Conservation (phyloP, 1,139 yeast genomes). For the Kurtzmaniella natalensis region DNA sequence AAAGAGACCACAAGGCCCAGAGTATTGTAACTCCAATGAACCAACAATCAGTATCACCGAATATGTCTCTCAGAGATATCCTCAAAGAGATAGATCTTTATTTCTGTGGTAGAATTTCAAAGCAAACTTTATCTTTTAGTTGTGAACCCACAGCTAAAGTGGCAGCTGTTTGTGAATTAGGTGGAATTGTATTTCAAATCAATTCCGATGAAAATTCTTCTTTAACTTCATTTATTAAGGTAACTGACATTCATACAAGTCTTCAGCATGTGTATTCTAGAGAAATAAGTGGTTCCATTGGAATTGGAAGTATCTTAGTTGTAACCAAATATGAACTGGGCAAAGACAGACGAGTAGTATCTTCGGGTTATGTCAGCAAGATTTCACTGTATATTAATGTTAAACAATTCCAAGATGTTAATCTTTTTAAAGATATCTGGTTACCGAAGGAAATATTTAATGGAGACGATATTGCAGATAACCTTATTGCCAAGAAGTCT, state of each 20-base stretch:
- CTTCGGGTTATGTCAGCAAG: slow-evolving; percentile 53
- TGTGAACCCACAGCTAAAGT: slow-evolving; percentile 95
- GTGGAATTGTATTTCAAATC: slow-evolving; percentile 56
- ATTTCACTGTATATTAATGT: slow-evolving; percentile 66
- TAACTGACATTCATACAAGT: slow-evolving; percentile 58
- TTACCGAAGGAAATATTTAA: slow-evolving; percentile 34
- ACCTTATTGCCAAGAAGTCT: background rate
- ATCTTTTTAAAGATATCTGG: slow-evolving; percentile 85
- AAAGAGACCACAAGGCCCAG: too few species aligned
- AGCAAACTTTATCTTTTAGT: slow-evolving; percentile 71
- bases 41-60: background rate
- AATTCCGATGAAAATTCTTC: slow-evolving; percentile 39
- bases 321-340: slow-evolving; percentile 37
- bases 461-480: slow-evolving; percentile 3
- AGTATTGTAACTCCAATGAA: slow-evolving; percentile 6
- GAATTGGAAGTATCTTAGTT: slow-evolving; percentile 46
- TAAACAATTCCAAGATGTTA: slow-evolving; percentile 83
- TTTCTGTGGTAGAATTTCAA: slow-evolving; percentile 60
- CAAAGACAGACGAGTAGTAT: slow-evolving; percentile 31
- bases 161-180: slow-evolving; percentile 74
- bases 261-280: slow-evolving; percentile 89
- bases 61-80: slow-evolving; percentile 23
- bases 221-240: slow-evolving; percentile 38
- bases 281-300: slow-evolving; percentile 76
- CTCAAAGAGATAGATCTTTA: slow-evolving; percentile 57